phyloP scores from a whole-genome alignment of 768 basidiomycete species.

The Xerocomellus intermedius region DNA sequence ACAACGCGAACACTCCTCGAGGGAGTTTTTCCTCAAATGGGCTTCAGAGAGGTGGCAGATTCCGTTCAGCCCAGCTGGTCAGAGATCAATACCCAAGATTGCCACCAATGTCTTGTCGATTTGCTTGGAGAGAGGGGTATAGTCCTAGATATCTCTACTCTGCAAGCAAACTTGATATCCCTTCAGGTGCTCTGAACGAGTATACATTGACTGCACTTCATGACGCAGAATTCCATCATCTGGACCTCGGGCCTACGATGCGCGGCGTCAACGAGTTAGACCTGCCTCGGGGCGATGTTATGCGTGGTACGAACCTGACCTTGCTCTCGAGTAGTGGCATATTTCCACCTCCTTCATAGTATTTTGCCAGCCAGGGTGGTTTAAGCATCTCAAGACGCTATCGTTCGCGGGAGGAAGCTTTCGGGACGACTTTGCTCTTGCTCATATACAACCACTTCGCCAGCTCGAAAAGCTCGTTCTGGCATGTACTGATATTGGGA shows the following conservation, averaged over 20 bases:
- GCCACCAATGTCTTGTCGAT: constrained; percentile 44
- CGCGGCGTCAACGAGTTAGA: constrained; percentile 50
- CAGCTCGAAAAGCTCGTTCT: constrained; percentile 46
- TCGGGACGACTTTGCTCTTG: constrained; percentile 45
- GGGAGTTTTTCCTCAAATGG: background rate
- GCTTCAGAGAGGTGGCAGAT: constrained; percentile 3
- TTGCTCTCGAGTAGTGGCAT: constrained; percentile 1
- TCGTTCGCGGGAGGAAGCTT: constrained; percentile 46
- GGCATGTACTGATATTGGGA: constrained; percentile 54
- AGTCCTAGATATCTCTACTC: constrained; percentile 27
- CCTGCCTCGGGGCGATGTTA: constrained; percentile 41
- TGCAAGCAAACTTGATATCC: constrained; percentile 14
- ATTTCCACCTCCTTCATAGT: constrained; percentile 32
- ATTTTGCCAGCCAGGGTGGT: constrained; percentile 51
- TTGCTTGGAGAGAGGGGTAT: constrained; percentile 25
- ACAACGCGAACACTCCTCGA: constrained; percentile 1
- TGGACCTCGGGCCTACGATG: constrained; percentile 49
- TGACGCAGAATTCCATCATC: constrained; percentile 41
- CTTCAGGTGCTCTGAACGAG: constrained; percentile 48
- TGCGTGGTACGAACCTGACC: constrained; percentile 37
- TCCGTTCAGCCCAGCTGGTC: background rate
- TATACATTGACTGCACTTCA: constrained; percentile 46
- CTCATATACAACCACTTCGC: constrained; percentile 53
- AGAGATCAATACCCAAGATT: background rate
- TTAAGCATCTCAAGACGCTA: constrained; percentile 49